phyloP scores from a whole-genome alignment of 2,329 filamentous ascomycete species.

The Aureobasidium sp. region DNA sequence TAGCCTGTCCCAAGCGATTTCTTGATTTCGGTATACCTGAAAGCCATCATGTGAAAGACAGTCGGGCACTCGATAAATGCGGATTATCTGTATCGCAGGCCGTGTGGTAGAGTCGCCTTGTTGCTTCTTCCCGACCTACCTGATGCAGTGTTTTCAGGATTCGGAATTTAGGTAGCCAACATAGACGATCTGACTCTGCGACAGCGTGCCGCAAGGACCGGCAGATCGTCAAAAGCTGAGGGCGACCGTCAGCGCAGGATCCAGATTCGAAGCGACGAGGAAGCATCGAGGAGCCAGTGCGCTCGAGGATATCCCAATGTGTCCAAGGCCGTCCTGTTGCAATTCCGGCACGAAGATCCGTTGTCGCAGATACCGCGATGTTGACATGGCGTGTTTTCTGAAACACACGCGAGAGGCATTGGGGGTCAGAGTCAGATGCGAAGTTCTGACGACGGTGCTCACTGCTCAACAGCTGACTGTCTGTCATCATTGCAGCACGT shows the following conservation, averaged over 20 bases:
- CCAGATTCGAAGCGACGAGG: background rate
- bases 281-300: background rate
- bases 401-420: background rate
- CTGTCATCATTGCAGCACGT: background rate
- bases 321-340: background rate
- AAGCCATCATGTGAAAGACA: too few species aligned
- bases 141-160: background rate
- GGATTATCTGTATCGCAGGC: background rate
- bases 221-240: background rate
- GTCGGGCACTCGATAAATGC: background rate
- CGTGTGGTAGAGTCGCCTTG: background rate
- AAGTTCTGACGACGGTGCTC: background rate
- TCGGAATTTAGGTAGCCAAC: background rate
- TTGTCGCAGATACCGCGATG: conserved; percentile 2
- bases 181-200: background rate
- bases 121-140: background rate
- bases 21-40: background rate
- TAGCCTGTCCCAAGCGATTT: background rate
- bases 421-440: background rate
- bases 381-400: background rate
- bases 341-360: conserved; percentile 6
- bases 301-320: background rate
- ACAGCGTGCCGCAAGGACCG: background rate
- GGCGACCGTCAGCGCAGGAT: background rate
- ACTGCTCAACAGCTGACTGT: background rate